Evolutionary conservation across 2,329 filamentous ascomycete genomes (phyloP).

Genomic region (Hypoxylon sp.): DNA sequence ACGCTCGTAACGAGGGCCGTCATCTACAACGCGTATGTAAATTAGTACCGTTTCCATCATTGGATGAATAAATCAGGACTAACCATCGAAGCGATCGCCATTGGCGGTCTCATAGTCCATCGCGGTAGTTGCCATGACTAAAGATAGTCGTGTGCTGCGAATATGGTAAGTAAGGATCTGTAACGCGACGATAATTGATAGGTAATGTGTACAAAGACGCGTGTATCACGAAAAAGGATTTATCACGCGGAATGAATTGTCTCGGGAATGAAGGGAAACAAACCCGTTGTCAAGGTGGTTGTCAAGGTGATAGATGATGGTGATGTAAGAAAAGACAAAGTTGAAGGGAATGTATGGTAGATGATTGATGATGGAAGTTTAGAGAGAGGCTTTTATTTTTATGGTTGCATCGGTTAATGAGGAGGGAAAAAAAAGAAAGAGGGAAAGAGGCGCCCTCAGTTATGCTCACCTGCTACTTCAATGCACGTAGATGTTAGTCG

Average conservation of each 20-base stretch:
- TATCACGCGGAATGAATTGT: slow-evolving; percentile 4
- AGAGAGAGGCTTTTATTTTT: slow-evolving; percentile 26
- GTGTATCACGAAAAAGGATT: slow-evolving; percentile 6
- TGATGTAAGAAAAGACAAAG: slow-evolving; percentile 4
- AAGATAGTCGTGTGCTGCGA: slow-evolving; percentile 30
- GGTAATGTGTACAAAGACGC: slow-evolving; percentile 24
- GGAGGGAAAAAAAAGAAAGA: slow-evolving; percentile 12
- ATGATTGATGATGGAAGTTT: slow-evolving; percentile 8
- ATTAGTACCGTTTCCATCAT: slow-evolving; percentile 39
- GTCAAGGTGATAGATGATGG: slow-evolving; percentile 17
- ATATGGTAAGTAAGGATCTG: slow-evolving; percentile 41
- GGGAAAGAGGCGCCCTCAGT: slow-evolving; percentile 16
- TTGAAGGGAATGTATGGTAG: slow-evolving; percentile 23
- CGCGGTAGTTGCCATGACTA: slow-evolving; percentile 72
- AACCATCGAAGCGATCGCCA: slow-evolving; percentile 77
- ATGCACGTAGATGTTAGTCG: slow-evolving; percentile 31
- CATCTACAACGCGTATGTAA: slow-evolving; percentile 61
- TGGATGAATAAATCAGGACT: slow-evolving; percentile 44
- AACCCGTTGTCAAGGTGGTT: slow-evolving; percentile 19
- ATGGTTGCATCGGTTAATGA: slow-evolving; percentile 26
- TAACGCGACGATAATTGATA: slow-evolving; percentile 26
- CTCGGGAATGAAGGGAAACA: slow-evolving; percentile 19
- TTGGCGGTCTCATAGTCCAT: slow-evolving; percentile 81
- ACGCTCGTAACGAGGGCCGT: slow-evolving; percentile 75
- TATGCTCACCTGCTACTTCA: slow-evolving; percentile 34